phyloP scores from a whole-genome alignment of 768 basidiomycete genomes.

The Tylopilus subfusipes region DNA sequence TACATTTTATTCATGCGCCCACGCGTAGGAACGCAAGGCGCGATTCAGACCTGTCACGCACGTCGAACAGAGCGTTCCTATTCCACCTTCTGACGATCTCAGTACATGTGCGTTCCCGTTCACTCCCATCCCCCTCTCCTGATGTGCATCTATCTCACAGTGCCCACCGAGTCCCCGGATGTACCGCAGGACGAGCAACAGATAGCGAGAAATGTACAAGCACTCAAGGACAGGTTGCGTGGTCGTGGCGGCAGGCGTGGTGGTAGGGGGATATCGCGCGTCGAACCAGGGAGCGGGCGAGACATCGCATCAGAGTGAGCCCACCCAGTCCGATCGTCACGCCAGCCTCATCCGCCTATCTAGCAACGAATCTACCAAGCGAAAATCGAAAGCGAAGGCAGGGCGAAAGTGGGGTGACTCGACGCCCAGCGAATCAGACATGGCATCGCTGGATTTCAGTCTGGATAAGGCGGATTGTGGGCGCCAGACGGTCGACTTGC shows the following conservation, averaged over 20 bases:
- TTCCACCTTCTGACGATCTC: slow-evolving; percentile 53
- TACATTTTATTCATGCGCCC: not conserved
- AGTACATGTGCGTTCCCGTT: slow-evolving; percentile 46
- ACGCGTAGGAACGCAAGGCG: slow-evolving; percentile 66
- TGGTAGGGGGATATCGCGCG: slow-evolving; percentile 45
- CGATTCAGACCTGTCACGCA: slow-evolving; percentile 47
- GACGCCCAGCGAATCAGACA: slow-evolving; percentile 76
- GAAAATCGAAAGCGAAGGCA: slow-evolving; percentile 61
- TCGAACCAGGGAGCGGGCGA: slow-evolving; percentile 51
- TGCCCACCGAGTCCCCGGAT: slow-evolving; percentile 48
- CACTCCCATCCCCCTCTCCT: not conserved
- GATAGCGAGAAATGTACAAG: slow-evolving; percentile 89
- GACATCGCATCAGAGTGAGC: slow-evolving; percentile 75
- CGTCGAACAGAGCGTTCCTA: slow-evolving; percentile 36
- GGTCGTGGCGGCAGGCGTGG: slow-evolving; percentile 65
- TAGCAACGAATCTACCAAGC: slow-evolving; percentile 60
- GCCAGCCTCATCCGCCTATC: slow-evolving; percentile 28
- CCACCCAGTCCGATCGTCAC: not conserved
- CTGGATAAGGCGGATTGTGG: slow-evolving; percentile 45
- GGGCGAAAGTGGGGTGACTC: slow-evolving; percentile 94
- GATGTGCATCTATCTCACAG: slow-evolving; percentile 24
- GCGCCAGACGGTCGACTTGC: slow-evolving; percentile 46
- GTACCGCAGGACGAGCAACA: slow-evolving; percentile 75
- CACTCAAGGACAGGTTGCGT: slow-evolving; percentile 80
- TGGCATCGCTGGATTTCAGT: slow-evolving; percentile 92